Conservation (phyloP, 108 stramenopile genomes). For the Discostella stelligeroides region DNA sequence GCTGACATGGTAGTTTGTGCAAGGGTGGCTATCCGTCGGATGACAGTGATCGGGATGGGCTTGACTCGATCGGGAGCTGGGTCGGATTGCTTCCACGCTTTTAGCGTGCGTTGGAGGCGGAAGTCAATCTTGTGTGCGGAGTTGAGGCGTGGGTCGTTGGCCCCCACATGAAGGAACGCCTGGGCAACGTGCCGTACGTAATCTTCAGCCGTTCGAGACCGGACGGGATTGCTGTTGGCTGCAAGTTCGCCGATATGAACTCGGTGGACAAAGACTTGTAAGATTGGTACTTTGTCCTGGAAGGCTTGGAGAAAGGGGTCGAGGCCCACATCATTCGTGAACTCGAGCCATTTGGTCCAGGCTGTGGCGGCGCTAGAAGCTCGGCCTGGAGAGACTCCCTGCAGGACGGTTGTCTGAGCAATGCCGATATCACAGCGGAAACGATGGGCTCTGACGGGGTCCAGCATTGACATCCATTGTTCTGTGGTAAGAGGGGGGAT, state of each 20-base stretch:
- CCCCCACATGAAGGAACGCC: no score
- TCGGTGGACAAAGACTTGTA: no score
- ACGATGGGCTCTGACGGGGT: conserved; percentile 7
- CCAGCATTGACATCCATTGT: conserved; percentile 10
- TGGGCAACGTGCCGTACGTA: no score
- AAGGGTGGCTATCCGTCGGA: conserved; percentile 1
- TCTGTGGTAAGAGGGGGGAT: conserved; percentile 13
- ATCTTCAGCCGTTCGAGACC: conserved; percentile 28
- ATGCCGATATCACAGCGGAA: conserved; percentile 34
- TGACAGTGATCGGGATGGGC: conserved; percentile 46
- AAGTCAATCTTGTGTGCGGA: no score
- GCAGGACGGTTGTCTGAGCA: no score
- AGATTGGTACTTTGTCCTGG: no score
- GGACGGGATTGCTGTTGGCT: conserved; percentile 7
- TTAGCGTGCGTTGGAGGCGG: background rate
- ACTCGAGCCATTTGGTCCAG: conserved; percentile 24
- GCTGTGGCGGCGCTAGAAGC: conserved; percentile 10
- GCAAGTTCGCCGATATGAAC: conserved; percentile 4
- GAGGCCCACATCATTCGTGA: conserved; percentile 20
- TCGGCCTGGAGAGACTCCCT: conserved; percentile 32
- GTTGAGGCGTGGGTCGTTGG: no score
- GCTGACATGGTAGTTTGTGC: background rate
- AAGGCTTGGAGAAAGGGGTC: no score
- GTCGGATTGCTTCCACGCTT: conserved; percentile 20
- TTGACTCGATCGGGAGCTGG: conserved; percentile 19